Evolutionary conservation across 192 early-diverging fungal genomes (phyloP), one percentile per base, ranked within the genome.

Genomic region (Funneliformis mosseae): DNA sequence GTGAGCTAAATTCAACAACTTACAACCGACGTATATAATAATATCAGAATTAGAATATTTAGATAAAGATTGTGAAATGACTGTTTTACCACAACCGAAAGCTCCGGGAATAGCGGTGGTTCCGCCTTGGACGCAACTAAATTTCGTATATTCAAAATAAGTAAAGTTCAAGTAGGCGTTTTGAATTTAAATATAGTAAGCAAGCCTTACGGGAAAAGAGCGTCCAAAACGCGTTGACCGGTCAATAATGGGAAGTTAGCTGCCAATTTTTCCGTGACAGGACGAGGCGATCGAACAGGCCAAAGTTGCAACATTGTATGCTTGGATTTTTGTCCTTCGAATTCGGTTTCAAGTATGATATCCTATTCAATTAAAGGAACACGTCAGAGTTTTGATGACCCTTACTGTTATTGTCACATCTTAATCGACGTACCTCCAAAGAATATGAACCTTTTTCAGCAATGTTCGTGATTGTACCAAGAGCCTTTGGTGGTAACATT

Each of bases 31-130:
- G 80, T 99, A 99, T 77, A 99, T 94, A 86, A 99, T 99, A 71
- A 99, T 91, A 85, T 99, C 97, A 60, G 97, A 99, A 92, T 99
- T 99, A 79, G 98, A 99, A 90, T 97, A 99, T 85, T 99, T 99
- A 66, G 98, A 98, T 77, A 99, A 87, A 5, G 98, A 94, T 88
- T 99, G 98, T 12, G 97, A 99, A 90, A 99, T 99, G 71, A 99
- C 98, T 66, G 98, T 99, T 90, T 99, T 99, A 50, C 98, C 98
- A 85, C 98, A 99, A 64, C 98, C 98, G 82, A 99, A 99, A 75
- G 98, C 98, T 71, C 98, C 98, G 18, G 98, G 98, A 88, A 99
- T 99, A 59, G 97, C 97, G 10, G 97, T 99, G 38, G 98, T 99
- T 74, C 98, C 98, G 82, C 98, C 98, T 85, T 98, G 97, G 2